phyloP scores from a whole-genome alignment of 2,329 filamentous ascomycete species.

The Sarocladiaceae sp. region DNA sequence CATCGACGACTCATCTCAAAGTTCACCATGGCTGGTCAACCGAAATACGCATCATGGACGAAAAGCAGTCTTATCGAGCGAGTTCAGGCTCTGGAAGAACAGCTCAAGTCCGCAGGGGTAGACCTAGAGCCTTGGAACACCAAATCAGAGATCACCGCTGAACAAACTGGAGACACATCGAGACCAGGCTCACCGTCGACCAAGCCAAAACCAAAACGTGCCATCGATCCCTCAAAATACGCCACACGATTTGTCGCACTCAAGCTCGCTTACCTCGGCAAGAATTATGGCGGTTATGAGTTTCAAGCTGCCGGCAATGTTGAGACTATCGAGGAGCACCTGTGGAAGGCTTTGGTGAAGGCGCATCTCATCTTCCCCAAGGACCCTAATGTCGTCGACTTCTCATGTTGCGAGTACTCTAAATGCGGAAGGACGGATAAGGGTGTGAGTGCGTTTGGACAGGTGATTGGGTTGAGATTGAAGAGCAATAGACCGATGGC shows the following conservation, averaged over 20 bases:
- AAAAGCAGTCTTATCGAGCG: slow-evolving; percentile 64
- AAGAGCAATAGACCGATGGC: slow-evolving; percentile 68
- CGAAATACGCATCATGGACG: slow-evolving; percentile 62
- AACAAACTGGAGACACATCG: slow-evolving; percentile 12
- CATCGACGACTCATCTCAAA: slow-evolving; percentile 8
- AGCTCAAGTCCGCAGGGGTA: slow-evolving; percentile 43
- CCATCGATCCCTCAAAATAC: slow-evolving; percentile 77
- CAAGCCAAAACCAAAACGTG: slow-evolving; percentile 40
- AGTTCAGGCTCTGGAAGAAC: slow-evolving; percentile 62
- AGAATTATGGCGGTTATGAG: slow-evolving; percentile 90
- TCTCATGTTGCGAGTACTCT: slow-evolving; percentile 82
- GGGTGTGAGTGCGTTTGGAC: slow-evolving; percentile 94
- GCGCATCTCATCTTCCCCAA: slow-evolving; percentile 75
- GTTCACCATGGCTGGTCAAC: slow-evolving; percentile 25
- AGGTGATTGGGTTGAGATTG: slow-evolving; percentile 82
- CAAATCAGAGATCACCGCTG: slow-evolving; percentile 1
- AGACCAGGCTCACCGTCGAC: slow-evolving; percentile 16
- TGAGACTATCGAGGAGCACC: slow-evolving; percentile 84
- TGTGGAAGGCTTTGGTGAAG: slow-evolving; percentile 88
- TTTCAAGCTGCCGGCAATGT: slow-evolving; percentile 69
- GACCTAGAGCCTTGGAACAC: not conserved
- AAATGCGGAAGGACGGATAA: slow-evolving; percentile 93
- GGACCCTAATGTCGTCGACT: slow-evolving; percentile 62
- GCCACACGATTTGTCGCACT: slow-evolving; percentile 80
- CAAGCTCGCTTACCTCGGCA: slow-evolving; percentile 90